Evolutionary conservation across 1,284 basidiomycete genomes (phyloP), one percentile per base, ranked within the genome.

Genomic region (Ceratobasidium sp.): DNA sequence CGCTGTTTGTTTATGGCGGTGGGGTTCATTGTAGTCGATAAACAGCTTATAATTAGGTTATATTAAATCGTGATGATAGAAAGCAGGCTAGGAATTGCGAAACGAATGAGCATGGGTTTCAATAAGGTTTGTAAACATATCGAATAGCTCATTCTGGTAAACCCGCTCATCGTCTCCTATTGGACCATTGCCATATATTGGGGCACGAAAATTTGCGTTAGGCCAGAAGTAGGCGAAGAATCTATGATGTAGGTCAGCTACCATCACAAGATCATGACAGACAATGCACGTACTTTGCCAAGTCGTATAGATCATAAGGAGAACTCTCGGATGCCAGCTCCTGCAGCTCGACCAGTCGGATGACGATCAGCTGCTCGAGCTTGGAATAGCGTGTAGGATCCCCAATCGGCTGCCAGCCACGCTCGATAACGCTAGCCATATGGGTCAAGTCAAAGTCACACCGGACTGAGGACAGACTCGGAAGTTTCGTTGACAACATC

Each of bases 141-240:
- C 18, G 18, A 49, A 49, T 18, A 49, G 46, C 46, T 18, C 46
- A 12, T 49, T 10, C 18, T 49, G 12, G 18, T 49, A 18, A 12
- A 49, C 12, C 46, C 12, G 18, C 46, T 18, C 46, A 49, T 49
- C 33, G 33, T 33, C 33, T 33, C 33, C 33, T 33, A 33, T 33
- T 33, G 33, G 33, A 33, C 33, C 33, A 33, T 33, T 33, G 33
- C 33, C 33, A 33, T 33, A 33, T 33, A 33, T 33, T 33, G 33
- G 33, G 33, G 33, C 33, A 33, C 49, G 49, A 18, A 58, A 7
- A 12, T 58, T 12, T 23, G 20, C 33, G 3, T 60, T 39, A 28
- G 58, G 58, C 58, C 58, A 60, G 20, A 60, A 60, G 28, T 60
- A 60, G 28, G 15, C 58, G 26, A 60, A 60, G 39, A 33, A 60